Evolutionary conservation across 2,329 filamentous ascomycete genomes (phyloP).

Genomic region (Dothidotthia symphoricarpi): DNA sequence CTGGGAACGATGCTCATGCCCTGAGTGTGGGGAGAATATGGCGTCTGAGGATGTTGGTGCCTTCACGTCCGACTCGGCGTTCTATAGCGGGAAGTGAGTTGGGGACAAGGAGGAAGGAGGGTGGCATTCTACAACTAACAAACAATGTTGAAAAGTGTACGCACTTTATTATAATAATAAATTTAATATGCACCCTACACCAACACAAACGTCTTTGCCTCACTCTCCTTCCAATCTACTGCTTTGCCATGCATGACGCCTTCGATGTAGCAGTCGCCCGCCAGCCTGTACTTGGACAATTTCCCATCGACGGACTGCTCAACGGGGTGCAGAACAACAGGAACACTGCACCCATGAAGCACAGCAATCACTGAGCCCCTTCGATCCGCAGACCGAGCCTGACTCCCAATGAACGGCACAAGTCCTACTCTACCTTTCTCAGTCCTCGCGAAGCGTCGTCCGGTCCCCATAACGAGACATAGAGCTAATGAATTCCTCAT

Average conservation of each 20-base stretch:
- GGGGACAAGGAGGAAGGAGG: neutral
- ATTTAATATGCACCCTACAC: conserved; percentile 9
- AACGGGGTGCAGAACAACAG: conserved; percentile 12
- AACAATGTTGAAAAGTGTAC: neutral
- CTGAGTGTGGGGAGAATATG: conserved; percentile 31
- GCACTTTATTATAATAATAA: conserved; percentile 7
- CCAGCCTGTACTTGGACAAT: conserved; percentile 10
- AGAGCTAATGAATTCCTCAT: neutral
- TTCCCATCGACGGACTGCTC: conserved; percentile 6
- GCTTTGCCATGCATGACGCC: conserved; percentile 17
- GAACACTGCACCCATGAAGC: conserved; percentile 18
- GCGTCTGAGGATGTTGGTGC: conserved; percentile 24
- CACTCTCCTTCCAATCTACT: conserved; percentile 9
- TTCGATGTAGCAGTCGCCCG: conserved; percentile 18
- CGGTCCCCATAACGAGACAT: conserved; percentile 9
- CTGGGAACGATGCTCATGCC: conserved; percentile 25
- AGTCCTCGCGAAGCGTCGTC: conserved; percentile 13
- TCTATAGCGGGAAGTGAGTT: conserved; percentile 1
- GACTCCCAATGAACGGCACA: conserved; percentile 13
- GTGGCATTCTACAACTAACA: neutral
- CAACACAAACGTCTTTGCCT: conserved; percentile 10
- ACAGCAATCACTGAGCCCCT: conserved; percentile 12
- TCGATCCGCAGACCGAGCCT: neutral
- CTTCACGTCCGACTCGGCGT: conserved; percentile 16
- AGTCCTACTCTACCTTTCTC: conserved; percentile 11